Conservation (phyloP, 1,284 basidiomycete species). For the Ceratobasidium sp. region DNA sequence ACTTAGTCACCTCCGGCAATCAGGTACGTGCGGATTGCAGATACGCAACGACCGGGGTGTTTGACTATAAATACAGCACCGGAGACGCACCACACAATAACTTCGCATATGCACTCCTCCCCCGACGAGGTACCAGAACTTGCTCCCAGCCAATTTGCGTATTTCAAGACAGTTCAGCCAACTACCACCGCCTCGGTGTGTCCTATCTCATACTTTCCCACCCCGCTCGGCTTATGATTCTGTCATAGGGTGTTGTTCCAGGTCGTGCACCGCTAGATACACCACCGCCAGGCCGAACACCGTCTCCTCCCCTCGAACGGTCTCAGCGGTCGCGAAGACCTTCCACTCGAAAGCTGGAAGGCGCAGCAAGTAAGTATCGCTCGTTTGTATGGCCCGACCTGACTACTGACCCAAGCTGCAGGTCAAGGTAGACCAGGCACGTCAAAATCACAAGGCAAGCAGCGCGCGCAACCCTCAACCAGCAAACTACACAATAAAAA, state of each 20-base stretch:
- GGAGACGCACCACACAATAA: not conserved
- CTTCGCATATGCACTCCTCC: not conserved
- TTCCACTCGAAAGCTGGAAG: not conserved
- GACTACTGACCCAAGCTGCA: not conserved
- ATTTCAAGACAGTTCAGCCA: conserved; percentile 1
- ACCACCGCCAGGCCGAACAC: not conserved
- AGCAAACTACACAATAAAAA: not conserved
- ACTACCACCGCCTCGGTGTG: conserved; percentile 9
- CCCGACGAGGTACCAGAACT: not conserved
- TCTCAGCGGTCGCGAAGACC: conserved; percentile 15
- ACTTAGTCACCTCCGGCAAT: not conserved
- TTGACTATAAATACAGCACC: not conserved
- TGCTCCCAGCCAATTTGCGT: conserved; percentile 13
- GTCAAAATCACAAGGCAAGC: not conserved
- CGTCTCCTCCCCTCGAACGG: not conserved
- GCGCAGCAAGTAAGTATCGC: not conserved
- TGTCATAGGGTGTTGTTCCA: conserved; percentile 1
- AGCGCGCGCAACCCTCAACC: not conserved
- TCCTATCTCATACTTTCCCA: not conserved
- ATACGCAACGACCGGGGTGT: not conserved
- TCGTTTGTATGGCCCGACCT: not conserved
- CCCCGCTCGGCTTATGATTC: not conserved
- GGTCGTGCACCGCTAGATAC: conserved; percentile 14
- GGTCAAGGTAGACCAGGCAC: not conserved
- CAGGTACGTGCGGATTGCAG: not conserved